Conservation (phyloP, 257 asterid species). For the Cynanchum wilfordii region DNA sequence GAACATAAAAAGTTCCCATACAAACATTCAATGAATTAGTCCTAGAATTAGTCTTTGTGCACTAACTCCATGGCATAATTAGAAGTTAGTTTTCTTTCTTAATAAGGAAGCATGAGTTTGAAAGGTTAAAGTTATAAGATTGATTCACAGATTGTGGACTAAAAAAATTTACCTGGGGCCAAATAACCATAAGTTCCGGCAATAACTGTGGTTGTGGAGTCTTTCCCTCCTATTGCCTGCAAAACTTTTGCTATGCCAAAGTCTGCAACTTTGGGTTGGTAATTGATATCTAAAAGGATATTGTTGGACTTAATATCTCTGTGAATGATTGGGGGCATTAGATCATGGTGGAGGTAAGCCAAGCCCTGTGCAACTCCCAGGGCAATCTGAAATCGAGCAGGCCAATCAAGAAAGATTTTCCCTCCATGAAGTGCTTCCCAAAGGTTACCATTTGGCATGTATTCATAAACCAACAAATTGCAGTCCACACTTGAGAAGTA, state of each 20-base stretch:
- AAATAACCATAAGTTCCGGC: constrained; percentile 97
- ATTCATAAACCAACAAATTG: constrained; percentile 74
- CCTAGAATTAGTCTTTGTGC: not conserved
- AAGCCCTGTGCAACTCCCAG: constrained; percentile 83
- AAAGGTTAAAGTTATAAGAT: not conserved
- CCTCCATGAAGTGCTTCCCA: constrained; percentile 79
- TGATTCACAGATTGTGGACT: not conserved
- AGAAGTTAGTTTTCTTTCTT: not conserved
- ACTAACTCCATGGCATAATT: not conserved
- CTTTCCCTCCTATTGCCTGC: constrained; percentile 70
- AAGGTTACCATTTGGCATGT: constrained; percentile 83
- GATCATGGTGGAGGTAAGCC: constrained; percentile 89
- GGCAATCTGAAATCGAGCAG: constrained; percentile 67
- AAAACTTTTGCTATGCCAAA: constrained; percentile 89
- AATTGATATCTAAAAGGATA: constrained; percentile 64
- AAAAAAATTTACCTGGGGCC: constrained; percentile 63
- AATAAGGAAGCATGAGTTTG: not conserved
- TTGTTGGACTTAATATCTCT: constrained; percentile 86
- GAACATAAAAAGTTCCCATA: not conserved
- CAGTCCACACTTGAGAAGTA: constrained; percentile 66
- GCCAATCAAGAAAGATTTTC: constrained; percentile 63
- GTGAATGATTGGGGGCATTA: constrained; percentile 67
- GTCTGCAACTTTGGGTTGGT: constrained; percentile 83
- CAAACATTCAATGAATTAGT: not conserved
- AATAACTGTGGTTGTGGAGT: constrained; percentile 56